A percentile compares a stretch with the other conserved stretches of the same genome.
phyloP scores from a whole-genome alignment of 768 basidiomycete genomes.

The Collybiopsis confluens region DNA sequence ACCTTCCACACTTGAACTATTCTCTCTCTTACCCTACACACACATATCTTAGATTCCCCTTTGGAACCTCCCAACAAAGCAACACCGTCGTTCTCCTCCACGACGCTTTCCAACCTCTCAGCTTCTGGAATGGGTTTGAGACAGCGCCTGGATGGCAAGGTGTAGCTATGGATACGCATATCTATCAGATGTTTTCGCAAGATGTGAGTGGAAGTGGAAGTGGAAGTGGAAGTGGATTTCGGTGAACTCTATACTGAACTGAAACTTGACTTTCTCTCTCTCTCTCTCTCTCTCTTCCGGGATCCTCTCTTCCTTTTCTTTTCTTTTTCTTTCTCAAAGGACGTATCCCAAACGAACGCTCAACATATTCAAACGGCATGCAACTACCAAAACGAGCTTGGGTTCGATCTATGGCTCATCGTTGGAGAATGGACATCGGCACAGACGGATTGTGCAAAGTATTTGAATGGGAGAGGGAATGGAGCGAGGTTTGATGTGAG shows the following conservation, averaged over 20 bases:
- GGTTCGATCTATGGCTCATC: conserved; percentile 71
- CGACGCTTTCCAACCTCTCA: conserved; percentile 76
- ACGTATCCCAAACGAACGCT: not conserved
- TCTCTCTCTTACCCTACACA: no score
- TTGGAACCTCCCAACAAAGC: conserved; percentile 39
- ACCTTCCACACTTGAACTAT: no score
- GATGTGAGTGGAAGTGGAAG: conserved; percentile 35
- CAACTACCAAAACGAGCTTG: conserved; percentile 35
- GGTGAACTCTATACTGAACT: no score
- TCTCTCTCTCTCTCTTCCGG: no score
- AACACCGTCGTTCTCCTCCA: conserved; percentile 67
- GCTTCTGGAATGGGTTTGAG: conserved; percentile 66
- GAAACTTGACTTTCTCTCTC: no score
- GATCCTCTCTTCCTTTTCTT: conserved; percentile 21
- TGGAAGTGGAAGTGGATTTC: no score
- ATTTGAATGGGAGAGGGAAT: conserved; percentile 78
- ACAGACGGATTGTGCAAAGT: conserved; percentile 72
- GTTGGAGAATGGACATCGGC: conserved; percentile 90
- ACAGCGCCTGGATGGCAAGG: conserved; percentile 45
- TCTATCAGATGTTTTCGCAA: conserved; percentile 70
- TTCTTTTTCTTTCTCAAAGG: not conserved
- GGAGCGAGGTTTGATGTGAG: conserved; percentile 54
- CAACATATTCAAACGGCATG: conserved; percentile 62
- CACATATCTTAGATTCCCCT: no score
- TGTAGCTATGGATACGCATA: conserved; percentile 77